Conservation (phyloP, 345 rosid genomes). For the Eucalyptus marginata region DNA sequence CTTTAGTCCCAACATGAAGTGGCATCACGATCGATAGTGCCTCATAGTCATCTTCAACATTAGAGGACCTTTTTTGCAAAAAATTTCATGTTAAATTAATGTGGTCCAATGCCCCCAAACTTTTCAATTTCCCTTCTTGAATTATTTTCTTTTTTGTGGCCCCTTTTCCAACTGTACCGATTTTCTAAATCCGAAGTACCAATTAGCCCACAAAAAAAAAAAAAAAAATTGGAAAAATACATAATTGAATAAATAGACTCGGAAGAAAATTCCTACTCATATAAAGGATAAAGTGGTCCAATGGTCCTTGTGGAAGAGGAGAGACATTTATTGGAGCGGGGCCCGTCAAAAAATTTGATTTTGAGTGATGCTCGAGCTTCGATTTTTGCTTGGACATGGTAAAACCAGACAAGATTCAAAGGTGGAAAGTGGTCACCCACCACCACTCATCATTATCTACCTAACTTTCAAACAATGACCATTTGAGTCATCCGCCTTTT, state of each 20-base stretch:
- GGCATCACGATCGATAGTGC: not conserved
- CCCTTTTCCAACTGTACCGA: not conserved
- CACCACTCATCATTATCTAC: not conserved
- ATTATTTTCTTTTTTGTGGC: not conserved
- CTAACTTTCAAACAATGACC: not conserved
- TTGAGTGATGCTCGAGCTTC: not conserved
- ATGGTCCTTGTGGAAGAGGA: not conserved
- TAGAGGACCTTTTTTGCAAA: not conserved
- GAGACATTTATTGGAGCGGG: not conserved
- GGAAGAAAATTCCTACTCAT: not conserved
- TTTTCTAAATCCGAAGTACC: not conserved
- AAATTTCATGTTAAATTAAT: not conserved
- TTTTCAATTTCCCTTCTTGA: not conserved
- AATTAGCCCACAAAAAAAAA: not conserved
- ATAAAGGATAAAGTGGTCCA: not conserved
- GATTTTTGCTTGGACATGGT: not conserved
- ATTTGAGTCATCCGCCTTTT: not conserved
- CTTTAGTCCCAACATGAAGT: not conserved
- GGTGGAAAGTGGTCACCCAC: not conserved
- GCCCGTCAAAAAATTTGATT: not conserved
- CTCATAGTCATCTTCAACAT: not conserved
- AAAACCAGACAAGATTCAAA: not conserved
- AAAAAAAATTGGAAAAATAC: not conserved
- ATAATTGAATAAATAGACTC: not conserved
- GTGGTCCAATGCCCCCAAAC: not conserved